Conservation (phyloP, 177 flowering plant genomes). For the Telopea speciosissima region DNA sequence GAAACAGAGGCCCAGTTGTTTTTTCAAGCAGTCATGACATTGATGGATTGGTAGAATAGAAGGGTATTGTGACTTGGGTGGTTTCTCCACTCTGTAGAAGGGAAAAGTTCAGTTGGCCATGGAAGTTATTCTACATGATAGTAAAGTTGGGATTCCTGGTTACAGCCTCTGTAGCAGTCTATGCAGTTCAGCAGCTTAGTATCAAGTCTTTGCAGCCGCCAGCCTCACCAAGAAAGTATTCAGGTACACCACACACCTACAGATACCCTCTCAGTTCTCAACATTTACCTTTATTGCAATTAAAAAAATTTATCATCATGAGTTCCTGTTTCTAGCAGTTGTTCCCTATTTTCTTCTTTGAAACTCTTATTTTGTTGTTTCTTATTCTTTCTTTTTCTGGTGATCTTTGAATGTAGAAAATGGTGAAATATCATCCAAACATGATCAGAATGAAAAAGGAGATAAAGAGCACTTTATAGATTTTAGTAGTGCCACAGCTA, state of each 20-base stretch:
- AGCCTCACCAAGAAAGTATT: constrained; percentile 1
- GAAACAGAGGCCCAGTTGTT: not conserved
- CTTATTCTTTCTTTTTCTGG: not conserved
- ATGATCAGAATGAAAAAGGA: constrained; percentile 3
- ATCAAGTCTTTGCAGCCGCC: not conserved
- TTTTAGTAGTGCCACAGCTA: not conserved
- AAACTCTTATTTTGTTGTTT: not conserved
- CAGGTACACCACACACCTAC: constrained; percentile 9
- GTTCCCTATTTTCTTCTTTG: not conserved
- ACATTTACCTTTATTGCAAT: not conserved
- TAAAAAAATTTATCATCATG: not conserved
- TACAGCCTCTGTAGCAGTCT: constrained; percentile 16
- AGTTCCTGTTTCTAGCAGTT: not conserved
- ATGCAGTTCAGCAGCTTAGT: constrained; percentile 10
- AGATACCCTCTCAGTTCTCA: not conserved
- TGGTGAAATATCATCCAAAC: constrained; percentile 8
- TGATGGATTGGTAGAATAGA: not conserved
- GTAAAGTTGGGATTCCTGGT: constrained; percentile 11
- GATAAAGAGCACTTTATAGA: constrained; percentile 7
- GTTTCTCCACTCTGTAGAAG: not conserved
- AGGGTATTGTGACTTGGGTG: not conserved
- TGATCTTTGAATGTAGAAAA: constrained; percentile 2
- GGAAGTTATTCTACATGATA: constrained; percentile 13
- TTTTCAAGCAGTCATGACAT: not conserved
- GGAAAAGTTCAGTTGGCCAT: not conserved